phyloP scores from a whole-genome alignment of 768 basidiomycete species.

The Nidularia pulvinata region DNA sequence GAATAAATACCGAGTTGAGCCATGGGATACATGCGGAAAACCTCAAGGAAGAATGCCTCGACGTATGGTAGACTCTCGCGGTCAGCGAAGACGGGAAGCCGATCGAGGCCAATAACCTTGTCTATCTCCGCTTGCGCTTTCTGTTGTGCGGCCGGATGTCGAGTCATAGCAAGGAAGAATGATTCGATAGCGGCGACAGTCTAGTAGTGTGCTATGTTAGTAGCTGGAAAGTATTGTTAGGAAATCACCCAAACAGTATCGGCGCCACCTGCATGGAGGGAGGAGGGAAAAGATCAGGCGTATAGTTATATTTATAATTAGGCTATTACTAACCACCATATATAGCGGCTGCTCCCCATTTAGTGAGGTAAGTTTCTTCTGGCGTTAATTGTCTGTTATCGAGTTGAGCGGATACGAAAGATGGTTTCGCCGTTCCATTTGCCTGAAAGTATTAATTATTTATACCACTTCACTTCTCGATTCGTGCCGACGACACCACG shows the following conservation, averaged over 20 bases:
- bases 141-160: conserved; percentile 16
- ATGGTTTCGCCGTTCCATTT: no score
- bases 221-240: not conserved
- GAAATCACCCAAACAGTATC: not conserved
- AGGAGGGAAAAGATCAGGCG: not conserved
- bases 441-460: no score
- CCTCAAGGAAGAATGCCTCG: not conserved
- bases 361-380: conserved; percentile 6
- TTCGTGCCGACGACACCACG: no score
- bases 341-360: conserved; percentile 22
- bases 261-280: not conserved
- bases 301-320: not conserved
- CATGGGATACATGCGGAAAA: not conserved
- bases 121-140: conserved; percentile 25
- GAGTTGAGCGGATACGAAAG: conserved; percentile 8
- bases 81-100: conserved; percentile 16
- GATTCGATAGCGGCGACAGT: conserved; percentile 7
- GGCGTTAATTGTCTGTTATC: not conserved
- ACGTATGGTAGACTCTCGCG: not conserved
- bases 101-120: conserved; percentile 12
- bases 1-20: not conserved
- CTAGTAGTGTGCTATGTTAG: not conserved
- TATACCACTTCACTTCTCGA: no score
- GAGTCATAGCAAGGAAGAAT: conserved; percentile 20
- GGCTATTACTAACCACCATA: conserved; percentile 20